Percentiles rank a stretch among this genome's conserved stretches.
Conservation (phyloP, 768 basidiomycete genomes). For the Tricholoma bakamatsutake region DNA sequence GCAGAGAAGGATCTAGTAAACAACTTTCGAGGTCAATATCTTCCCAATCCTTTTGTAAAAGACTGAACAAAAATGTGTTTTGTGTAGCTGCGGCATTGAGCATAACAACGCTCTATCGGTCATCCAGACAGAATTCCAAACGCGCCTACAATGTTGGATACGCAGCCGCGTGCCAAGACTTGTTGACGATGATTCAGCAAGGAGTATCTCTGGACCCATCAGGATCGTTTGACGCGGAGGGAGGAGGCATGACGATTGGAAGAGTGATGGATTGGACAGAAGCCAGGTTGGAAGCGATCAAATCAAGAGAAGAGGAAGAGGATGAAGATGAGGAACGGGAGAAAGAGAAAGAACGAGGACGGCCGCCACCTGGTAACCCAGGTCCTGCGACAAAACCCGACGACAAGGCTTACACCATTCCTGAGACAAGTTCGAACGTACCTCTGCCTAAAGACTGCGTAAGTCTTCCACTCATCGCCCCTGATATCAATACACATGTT, state of each 20-base stretch:
- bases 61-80: slow-evolving; percentile 6
- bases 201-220: slow-evolving; percentile 57
- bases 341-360: slow-evolving; percentile 40
- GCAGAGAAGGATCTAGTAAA: slow-evolving; percentile 77
- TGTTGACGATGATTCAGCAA: slow-evolving; percentile 78
- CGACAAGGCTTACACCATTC: slow-evolving; percentile 4
- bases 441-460: slow-evolving; percentile 25
- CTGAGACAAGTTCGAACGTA: slow-evolving; percentile 4
- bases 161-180: slow-evolving; percentile 71
- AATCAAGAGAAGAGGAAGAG: slow-evolving; percentile 71
- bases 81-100: slow-evolving; percentile 70
- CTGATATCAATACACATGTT: slow-evolving; percentile 10
- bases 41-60: slow-evolving; percentile 15
- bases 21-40: slow-evolving; percentile 66
- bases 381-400: slow-evolving; percentile 17
- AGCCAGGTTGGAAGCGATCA: slow-evolving; percentile 72
- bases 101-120: slow-evolving; percentile 80
- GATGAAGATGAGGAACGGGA: slow-evolving; percentile 76
- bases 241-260: slow-evolving; percentile 67
- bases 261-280: slow-evolving; percentile 84
- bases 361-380: slow-evolving; percentile 18
- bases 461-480: slow-evolving; percentile 10
- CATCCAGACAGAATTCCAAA: slow-evolving; percentile 71
- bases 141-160: slow-evolving; percentile 80
- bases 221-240: slow-evolving; percentile 39